Evolutionary conservation across 169 alveolate species (phyloP).

Genomic region (Plasmodium reichenowi): DNA sequence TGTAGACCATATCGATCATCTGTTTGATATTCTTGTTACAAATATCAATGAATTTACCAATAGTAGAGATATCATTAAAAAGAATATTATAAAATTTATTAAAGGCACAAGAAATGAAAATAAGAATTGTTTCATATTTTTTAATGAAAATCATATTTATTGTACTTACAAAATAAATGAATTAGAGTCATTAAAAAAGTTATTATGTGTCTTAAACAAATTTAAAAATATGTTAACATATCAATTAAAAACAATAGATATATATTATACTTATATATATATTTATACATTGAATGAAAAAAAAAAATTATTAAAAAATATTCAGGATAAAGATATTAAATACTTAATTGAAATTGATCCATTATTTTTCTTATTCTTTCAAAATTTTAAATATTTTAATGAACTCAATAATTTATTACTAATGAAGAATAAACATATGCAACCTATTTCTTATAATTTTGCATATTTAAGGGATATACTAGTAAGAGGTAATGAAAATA

Average conservation of each 20-base stretch:
- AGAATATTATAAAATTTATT: conserved; percentile 22
- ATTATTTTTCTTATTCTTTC: conserved; percentile 43
- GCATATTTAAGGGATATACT: conserved; percentile 18
- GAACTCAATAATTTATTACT: conserved; percentile 11
- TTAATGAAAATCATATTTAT: conserved; percentile 29
- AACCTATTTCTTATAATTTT: not conserved
- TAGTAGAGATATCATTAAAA: conserved; percentile 4
- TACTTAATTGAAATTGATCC: conserved; percentile 50
- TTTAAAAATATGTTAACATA: conserved; percentile 17
- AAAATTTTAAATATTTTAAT: conserved; percentile 35
- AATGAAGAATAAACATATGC: not conserved
- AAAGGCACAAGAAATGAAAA: conserved; percentile 40
- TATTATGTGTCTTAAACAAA: conserved; percentile 12
- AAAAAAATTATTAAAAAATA: conserved; percentile 26
- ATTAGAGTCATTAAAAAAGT: conserved; percentile 24
- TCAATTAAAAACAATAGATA: conserved; percentile 47
- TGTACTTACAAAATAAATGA: conserved; percentile 69
- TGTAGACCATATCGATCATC: not conserved
- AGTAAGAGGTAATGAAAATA: not conserved
- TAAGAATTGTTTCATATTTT: conserved; percentile 57
- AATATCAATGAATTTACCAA: not conserved
- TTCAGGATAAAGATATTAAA: conserved; percentile 35
- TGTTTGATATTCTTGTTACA: not conserved
- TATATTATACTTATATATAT: conserved; percentile 65
- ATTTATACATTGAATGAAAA: conserved; percentile 53